Conservation (phyloP, 106 monocot genomes). For the Dactylorhiza incarnata region DNA sequence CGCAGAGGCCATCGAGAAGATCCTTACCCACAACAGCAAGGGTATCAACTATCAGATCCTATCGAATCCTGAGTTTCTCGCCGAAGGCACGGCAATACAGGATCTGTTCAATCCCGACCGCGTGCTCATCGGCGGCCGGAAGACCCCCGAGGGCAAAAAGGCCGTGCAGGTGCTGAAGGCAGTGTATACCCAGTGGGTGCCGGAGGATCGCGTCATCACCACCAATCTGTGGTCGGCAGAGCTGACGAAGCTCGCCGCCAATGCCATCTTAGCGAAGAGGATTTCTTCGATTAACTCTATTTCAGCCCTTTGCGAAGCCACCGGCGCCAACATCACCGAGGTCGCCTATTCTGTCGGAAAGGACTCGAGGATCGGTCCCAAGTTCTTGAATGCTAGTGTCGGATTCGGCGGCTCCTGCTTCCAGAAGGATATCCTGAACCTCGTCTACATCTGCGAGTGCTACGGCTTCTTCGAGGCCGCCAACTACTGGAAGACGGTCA, state of each 20-base stretch:
- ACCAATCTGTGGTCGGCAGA: constrained; percentile 54
- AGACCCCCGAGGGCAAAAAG: constrained; percentile 27
- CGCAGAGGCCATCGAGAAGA: constrained; percentile 24
- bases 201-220: constrained; percentile 33
- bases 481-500: constrained; percentile 54
- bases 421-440: constrained; percentile 47
- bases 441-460: constrained; percentile 53
- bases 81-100: constrained; percentile 17
- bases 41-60: constrained; percentile 25
- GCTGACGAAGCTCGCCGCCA: constrained; percentile 48
- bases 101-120: constrained; percentile 47
- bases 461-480: constrained; percentile 43
- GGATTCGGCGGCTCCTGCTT: constrained; percentile 50
- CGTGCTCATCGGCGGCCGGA: constrained; percentile 39
- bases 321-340: constrained; percentile 35
- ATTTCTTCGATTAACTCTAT: constrained; percentile 46
- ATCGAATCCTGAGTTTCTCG: constrained; percentile 26
- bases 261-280: constrained; percentile 50
- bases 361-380: constrained; percentile 37
- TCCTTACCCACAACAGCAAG: constrained; percentile 26
- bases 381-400: constrained; percentile 46
- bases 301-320: constrained; percentile 38
- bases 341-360: constrained; percentile 39
- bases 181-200: constrained; percentile 42
- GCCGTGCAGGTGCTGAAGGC: constrained; percentile 35